Evolutionary conservation across 805 yeast species (phyloP), one percentile per base, ranked within the genome.

Genomic region (Saccharomycopsis selenospora): DNA sequence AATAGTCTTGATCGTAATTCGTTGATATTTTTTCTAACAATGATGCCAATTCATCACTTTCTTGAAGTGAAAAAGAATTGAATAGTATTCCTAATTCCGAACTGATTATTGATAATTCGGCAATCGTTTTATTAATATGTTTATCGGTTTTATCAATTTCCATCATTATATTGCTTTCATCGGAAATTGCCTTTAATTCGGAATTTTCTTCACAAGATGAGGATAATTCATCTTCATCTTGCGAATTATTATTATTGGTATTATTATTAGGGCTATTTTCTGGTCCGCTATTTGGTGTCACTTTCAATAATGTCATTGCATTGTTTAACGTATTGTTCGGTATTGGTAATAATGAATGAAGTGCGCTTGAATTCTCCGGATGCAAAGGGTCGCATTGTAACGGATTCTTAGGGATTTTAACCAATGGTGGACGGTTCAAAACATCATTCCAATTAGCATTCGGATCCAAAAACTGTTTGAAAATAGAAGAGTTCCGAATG

Each of bases 361-460:
- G 43, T 4, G n/a, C 14, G 25, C 27, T 30, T 8, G 51, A 44
- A 11, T 42, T 43, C 36, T 47, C 52, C 3, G 56, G 56, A 40
- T 53, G 45, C 11, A 50, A 23, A 14, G 56, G 56, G 25, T 53
- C 52, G 23, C 54, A 50, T 40, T 53, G 54, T 24, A 50, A 38
- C 3, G 43, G 46, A 23, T 49, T 50, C 33, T 53, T 53, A 3
- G 56, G 56, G 2, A 53, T 33, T 11, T 23, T 5, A 13, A 43
- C 29, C 4, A 81, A 70, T 2, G 80, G 82, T 11, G 82, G 80
- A 2, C 76, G 61, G 42, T 65, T 66, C 44, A 82, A 58, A 2
- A 79, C 95, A 59, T 90, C 96, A 22, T 75, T 70, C 91, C 96
- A 93, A 55, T 77, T 76, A 10, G 86, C 78, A 52, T 83, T 83